Evolutionary conservation across 106 monocot species (phyloP).

Genomic region (Platanthera guangdongensis): DNA sequence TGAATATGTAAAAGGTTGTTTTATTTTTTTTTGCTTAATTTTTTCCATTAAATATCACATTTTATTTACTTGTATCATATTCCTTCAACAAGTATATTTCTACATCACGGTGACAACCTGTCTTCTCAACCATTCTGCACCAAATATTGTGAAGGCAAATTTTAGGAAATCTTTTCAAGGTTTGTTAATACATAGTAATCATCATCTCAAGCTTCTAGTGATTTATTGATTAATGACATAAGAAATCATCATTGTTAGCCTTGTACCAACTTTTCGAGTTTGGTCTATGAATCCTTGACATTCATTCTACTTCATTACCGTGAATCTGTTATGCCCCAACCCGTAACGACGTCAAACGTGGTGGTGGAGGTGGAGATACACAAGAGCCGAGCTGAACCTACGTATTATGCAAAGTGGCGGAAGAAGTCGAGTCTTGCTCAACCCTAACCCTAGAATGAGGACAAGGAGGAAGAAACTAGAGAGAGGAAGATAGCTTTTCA

Average conservation of each 20-base stretch:
- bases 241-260: not conserved
- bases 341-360: too few species aligned
- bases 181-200: not conserved
- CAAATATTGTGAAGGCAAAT: not conserved
- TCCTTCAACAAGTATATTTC: not conserved
- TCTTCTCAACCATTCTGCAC: not conserved
- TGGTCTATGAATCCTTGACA: not conserved
- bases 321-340: not conserved
- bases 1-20: conserved; percentile 94
- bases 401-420: too few species aligned
- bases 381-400: too few species aligned
- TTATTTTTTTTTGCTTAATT: not conserved
- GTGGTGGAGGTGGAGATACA: too few species aligned
- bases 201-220: not conserved
- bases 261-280: not conserved
- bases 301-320: not conserved
- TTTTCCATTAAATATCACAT: not conserved
- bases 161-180: not conserved
- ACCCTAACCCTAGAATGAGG: too few species aligned
- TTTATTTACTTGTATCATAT: not conserved
- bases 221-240: not conserved
- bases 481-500: too few species aligned
- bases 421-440: too few species aligned
- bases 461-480: too few species aligned
- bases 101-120: not conserved